A percentile compares a stretch with the other conserved stretches of the same genome.
phyloP scores from a whole-genome alignment of 306 rosid species.

The Inga leiocalycina region DNA sequence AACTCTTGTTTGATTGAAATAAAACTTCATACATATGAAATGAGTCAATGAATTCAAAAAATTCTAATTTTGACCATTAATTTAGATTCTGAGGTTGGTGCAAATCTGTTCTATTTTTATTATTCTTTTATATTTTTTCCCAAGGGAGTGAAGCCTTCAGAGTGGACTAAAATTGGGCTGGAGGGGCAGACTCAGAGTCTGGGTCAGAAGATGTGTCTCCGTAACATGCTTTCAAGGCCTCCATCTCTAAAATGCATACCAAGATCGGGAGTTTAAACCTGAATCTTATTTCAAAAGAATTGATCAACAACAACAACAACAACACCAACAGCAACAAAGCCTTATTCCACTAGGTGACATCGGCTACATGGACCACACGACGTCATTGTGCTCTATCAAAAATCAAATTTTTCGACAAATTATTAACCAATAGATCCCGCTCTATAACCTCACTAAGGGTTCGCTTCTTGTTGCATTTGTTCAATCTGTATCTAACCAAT shows the following conservation, averaged over 20 bases:
- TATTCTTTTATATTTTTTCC: background rate
- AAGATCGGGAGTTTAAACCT: conserved; percentile 19
- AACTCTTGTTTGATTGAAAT: background rate
- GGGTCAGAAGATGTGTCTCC: conserved; percentile 73
- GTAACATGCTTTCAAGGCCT: conserved; percentile 69
- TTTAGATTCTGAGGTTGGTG: conserved; percentile 12
- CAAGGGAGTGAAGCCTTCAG: conserved; percentile 28
- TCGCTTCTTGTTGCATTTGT: background rate
- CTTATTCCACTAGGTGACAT: too few species aligned
- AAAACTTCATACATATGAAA: conserved; percentile 18
- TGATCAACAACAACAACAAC: background rate
- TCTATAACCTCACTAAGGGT: too few species aligned
- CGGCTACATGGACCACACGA: too few species aligned
- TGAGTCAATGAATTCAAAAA: background rate
- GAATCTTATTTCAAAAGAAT: conserved; percentile 16
- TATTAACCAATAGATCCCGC: too few species aligned
- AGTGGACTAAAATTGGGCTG: conserved; percentile 17
- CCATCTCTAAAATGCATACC: conserved; percentile 47
- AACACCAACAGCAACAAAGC: too few species aligned
- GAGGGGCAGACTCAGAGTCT: conserved; percentile 51
- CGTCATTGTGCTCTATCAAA: too few species aligned
- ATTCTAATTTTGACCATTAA: background rate
- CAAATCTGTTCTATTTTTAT: background rate
- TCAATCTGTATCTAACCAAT: background rate
- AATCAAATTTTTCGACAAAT: too few species aligned